Evolutionary conservation across 306 rosid species (phyloP), one percentile per base, ranked within the genome.

Genomic region (Lotus japonicus): DNA sequence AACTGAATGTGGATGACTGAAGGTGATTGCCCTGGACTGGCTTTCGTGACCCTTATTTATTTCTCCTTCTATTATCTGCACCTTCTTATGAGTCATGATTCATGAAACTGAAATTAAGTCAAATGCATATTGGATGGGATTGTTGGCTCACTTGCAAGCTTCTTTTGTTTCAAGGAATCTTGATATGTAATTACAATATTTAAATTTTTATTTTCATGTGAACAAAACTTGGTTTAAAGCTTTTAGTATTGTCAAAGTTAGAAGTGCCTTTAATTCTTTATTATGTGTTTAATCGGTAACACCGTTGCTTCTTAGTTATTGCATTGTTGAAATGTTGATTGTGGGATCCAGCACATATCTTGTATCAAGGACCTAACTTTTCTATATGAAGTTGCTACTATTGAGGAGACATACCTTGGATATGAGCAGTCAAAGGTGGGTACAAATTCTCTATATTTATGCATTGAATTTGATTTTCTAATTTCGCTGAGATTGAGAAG

Each of bases 301-400:
- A 33, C 16, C 45, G 43, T 16, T 57, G 64, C 17, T 65, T 77
- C 63, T 66, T 15, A 70, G 10, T 58, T 77, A 21, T 21, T 21
- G 3, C 3, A 21, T 3, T 21, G 3, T 21, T 21, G 26, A 1
- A 21, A 21, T 21, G 26, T 21, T 21, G 26, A 46, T 68, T 71
- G 64, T 72, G 86, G 81, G 71, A 71, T 80, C 42, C 96, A 94
- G 96, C 96, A 88, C 82, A 78, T 88, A 67, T 94, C 98, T 18
- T 94, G 97, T 83, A 88, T 94, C 84, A 90, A 88, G 80, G 98
- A 94, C 83, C 86, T 94, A 11, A 83, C 84, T 12, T 70, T 46
- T 63, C 80, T 90, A 31, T 88, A 94, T 64, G 98, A 94, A 77
- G 26, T 21, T 72, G 96, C 98, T 60, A 74, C 82, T 18, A 76